Base-by-base conservation (phyloP, 306 rosid genomes). In the Lupinus albus region DNA sequence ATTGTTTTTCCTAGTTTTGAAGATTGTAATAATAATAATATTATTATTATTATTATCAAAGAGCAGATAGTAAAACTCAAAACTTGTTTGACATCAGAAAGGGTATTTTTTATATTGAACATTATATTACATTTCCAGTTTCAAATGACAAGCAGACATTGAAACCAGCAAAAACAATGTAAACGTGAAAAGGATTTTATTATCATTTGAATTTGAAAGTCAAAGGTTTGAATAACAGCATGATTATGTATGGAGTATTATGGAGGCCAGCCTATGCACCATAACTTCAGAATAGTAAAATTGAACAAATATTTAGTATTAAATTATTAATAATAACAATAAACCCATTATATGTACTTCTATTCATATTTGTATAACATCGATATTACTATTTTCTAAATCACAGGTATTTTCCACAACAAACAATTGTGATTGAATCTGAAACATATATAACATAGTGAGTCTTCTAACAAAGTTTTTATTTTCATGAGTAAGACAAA, bases 141-240 rank as follows among this genome's bases (percentile, higher is more conserved):
- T 68, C 58, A 68, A 36, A 32, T 5, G 9, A 52, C 39, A 50
- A 63, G 3, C 15, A 68, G 71, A 54, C 47, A 1, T 67, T 47
- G 81, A 61, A 64, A 46, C 47, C 39, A 59, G 10, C 35, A 32
- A 30, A 64, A 62, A 35, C 56, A 55, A 46, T 52, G 48, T 16
- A 41, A 36, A 36, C 11, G 20, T 45, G 54, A 47, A 56, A 47
- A 42, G 12, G 50, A 21, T 45, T 59, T 25, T 25, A 25, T 12
- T 8, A 49, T 46, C 2, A 28, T 77, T 42, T 30, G 32, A 14
- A 9, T 58, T 54, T 59, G 74, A 68, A 74, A 70, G 84, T 76
- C 76, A 83, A 66, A 5, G 30, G 38, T 49, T 81, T 62, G 78
- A 76, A 75, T 50, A 48, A 61, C 46, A 39, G 15, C 70, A 75